Base-by-base conservation (phyloP, 2,329 filamentous ascomycete genomes). In the Aquanectria penicillioides region DNA sequence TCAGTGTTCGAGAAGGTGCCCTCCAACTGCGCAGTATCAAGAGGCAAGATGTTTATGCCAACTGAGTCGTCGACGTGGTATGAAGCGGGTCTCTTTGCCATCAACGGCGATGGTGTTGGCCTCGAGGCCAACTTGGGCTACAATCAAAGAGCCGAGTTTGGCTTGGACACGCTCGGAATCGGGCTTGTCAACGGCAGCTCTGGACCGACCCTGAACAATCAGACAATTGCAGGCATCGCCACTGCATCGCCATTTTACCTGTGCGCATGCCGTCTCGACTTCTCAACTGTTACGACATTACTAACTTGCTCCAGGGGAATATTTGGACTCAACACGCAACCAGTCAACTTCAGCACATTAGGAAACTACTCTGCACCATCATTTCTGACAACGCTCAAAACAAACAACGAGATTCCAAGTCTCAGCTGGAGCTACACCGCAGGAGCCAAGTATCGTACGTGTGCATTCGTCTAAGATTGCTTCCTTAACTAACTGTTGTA, bases 381-480 rank as follows among this genome's bases (percentile, higher is more conserved):
- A 1, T 51, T 51, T 17, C 13, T 51, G 2, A 51, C 48, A 10
- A 51, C 25, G 12, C 8, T 51, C 6, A 51, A 51, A 18, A 20
- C 22, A 5, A 10, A n/a, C 2, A 38, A 51, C 7, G 6, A 33
- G 8, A 51, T 51, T 10, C 48, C 36, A 1, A 51, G 48, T 18
- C 28, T 51, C 8, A 51, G 36, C 10, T 51, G 48, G 48, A 51
- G 48, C 13, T 51, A 51, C 18, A 51, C 48, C 2, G 48, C 48
- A 5, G 48, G 48, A 33, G 36, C 48, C 8, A 41, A 41, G 10
- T 34, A 51, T 15, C 48, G 48, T 51, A 29, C 11, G 46, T 26
- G n/a, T 17, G 2, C 8, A 36, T 12, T 25, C n/a, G n/a, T 29
- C 40, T 29, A 44, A 25, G n/a, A n/a, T n/a, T n/a, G n/a, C n/a